Evolutionary conservation across 164 flowering plant genomes (phyloP).

Genomic region (Hamamelis virginiana): DNA sequence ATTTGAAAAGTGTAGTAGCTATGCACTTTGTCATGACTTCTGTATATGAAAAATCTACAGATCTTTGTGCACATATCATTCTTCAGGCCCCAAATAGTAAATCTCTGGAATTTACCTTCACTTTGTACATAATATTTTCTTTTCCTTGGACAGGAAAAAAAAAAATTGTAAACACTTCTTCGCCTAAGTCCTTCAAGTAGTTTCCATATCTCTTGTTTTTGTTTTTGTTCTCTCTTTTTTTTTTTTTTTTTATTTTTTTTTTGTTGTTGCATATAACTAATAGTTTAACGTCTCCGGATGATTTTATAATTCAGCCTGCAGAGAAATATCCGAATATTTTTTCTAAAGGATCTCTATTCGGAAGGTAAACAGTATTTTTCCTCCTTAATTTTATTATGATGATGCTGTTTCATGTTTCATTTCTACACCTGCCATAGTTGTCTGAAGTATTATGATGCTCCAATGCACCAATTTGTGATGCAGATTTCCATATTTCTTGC

Average conservation of each 20-base stretch:
- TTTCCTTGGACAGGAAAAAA: no score
- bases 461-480: constrained; percentile 8
- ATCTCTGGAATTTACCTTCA: no score
- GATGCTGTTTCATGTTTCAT: neutral
- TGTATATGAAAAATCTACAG: no score
- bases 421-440: neutral
- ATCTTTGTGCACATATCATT: no score
- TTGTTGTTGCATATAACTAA: neutral
- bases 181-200: no score
- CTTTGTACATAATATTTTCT: no score
- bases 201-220: neutral
- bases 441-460: neutral
- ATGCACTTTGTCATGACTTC: no score
- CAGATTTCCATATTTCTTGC: constrained; percentile 53
- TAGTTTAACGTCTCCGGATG: neutral
- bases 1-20: no score
- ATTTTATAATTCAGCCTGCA: constrained; percentile 28
- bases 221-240: neutral
- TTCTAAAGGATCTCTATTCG: constrained; percentile 28
- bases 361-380: constrained; percentile 22
- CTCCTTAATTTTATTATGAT: neutral
- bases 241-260: no score
- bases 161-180: no score
- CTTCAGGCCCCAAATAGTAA: no score
- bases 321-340: constrained; percentile 36